phyloP scores from a whole-genome alignment of 345 rosid genomes.

The Moricandia arvensis region DNA sequence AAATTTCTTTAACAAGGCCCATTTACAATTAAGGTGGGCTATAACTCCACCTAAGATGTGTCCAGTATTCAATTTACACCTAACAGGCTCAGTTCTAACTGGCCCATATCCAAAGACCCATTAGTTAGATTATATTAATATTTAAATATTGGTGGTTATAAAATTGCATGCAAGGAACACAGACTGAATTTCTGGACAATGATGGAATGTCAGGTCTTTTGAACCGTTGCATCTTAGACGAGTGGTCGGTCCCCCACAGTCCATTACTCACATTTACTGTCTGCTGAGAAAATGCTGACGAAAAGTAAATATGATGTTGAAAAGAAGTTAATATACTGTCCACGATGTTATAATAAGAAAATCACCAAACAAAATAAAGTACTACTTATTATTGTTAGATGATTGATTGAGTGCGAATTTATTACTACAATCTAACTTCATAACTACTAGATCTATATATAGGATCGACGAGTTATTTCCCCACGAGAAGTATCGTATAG shows the following conservation, averaged over 20 bases:
- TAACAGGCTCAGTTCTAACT: no score
- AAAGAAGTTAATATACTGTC: not conserved
- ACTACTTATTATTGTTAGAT: not conserved
- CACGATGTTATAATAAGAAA: not conserved
- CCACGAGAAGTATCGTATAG: no score
- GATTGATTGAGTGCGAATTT: not conserved
- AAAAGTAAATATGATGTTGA: not conserved
- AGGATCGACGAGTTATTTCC: no score
- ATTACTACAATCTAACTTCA: not conserved
- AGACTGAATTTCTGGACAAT: not conserved
- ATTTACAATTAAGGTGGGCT: not conserved
- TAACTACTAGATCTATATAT: not conserved
- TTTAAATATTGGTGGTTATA: not conserved
- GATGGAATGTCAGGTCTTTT: not conserved
- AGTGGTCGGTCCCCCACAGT: not conserved
- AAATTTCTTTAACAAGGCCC: not conserved
- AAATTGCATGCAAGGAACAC: conserved; percentile 12
- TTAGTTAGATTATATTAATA: not conserved
- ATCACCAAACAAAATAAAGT: not conserved
- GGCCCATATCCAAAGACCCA: not conserved
- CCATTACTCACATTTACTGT: not conserved
- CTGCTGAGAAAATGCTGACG: conserved; percentile 1
- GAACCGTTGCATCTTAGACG: no score
- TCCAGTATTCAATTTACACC: no score
- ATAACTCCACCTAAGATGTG: no score